Evolutionary conservation across 306 rosid species (phyloP).

Genomic region (Sechiopsis laciniata): DNA sequence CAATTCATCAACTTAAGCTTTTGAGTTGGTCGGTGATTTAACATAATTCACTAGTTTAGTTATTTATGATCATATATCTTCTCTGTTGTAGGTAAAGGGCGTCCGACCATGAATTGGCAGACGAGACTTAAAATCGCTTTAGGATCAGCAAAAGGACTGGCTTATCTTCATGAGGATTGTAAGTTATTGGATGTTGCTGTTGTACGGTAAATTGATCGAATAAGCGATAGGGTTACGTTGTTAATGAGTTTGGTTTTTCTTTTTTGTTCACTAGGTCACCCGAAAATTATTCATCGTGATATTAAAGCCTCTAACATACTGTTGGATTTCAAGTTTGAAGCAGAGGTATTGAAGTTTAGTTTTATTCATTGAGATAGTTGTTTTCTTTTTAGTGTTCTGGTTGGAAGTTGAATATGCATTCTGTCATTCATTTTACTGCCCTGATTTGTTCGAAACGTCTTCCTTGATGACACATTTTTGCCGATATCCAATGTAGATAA

Average conservation of each 20-base stretch:
- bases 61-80: not conserved
- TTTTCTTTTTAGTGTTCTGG: too few relatives aligned
- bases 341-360: conserved; percentile 43
- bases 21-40: too few relatives aligned
- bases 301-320: conserved; percentile 83
- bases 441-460: not conserved
- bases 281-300: conserved; percentile 94
- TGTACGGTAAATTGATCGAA: not conserved
- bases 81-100: conserved; percentile 50
- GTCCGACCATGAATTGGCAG: conserved; percentile 87
- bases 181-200: conserved; percentile 27
- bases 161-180: conserved; percentile 98
- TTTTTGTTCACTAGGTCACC: conserved; percentile 58
- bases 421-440: too few relatives aligned
- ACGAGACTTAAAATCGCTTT: conserved; percentile 68
- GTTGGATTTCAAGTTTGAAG: conserved; percentile 84
- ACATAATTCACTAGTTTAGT: not conserved
- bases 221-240: not conserved
- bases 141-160: conserved; percentile 92
- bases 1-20: too few relatives aligned
- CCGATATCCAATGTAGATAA: not conserved
- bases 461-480: not conserved
- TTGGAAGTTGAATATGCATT: not conserved
- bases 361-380: too few relatives aligned
- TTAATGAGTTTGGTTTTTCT: not conserved